Base-by-base conservation (phyloP, 768 basidiomycete species). In the Agaricus blazei region DNA sequence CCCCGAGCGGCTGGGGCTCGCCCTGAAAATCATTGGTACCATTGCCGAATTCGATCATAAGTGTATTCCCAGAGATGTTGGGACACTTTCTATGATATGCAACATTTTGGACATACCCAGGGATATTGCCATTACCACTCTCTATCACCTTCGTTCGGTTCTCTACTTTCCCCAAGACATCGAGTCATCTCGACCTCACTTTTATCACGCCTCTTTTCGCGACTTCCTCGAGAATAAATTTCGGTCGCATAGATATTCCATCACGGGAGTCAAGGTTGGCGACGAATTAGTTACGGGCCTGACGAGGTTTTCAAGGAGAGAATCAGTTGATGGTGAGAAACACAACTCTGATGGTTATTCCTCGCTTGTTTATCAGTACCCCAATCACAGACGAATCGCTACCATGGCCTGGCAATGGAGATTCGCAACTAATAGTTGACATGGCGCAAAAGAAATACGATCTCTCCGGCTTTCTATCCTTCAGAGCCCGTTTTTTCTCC, bases 141-240 rank as follows among this genome's bases (percentile, higher is more conserved):
- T 53, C 15, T 23, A 23, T 9, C 29, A 44, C n/a, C 43, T 52
- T 4, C 42, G 37, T 27, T 52, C 52, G 2, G 34, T 52, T 36
- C 26, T 46, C 11, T 26, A 34, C 9, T 14, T 52, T 6, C 1
- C 42, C 2, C 23, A 45, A 19, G 9, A 52, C 4, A 19, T 52
- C 3, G 31, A 31, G 3, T 19, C 1, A 12, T 23, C 28, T 44
- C 15, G 42, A 7, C 52, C 43, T 4, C 7, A 34, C 9, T 52
- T 52, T 34, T 52, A 52, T 19, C 52, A 52, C 27, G 43, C 52
- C 6, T 45, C 52, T 6, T 52, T 52, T 23, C 1, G 31, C 19
- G 52, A 52, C 27, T 52, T 23, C 29, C 52, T 52, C 3, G n/a
- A 52, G n/a, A 34, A 52, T 44, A 9, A 42, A 1, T 44, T 44